Evolutionary conservation across 1,139 yeast species (phyloP).

Genomic region (Yamadazyma buinensis): DNA sequence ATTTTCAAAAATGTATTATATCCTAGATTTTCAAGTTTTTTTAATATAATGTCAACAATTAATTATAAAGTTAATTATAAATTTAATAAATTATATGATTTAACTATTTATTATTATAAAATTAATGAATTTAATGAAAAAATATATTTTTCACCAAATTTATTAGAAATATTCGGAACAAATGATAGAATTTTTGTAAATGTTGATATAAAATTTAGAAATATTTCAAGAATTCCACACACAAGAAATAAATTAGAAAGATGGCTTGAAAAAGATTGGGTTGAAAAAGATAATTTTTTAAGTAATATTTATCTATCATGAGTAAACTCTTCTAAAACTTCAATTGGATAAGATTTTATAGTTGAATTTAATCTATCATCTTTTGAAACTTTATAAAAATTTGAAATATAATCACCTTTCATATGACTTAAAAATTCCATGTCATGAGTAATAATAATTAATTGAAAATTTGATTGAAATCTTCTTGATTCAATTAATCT

Average conservation of each 20-base stretch:
- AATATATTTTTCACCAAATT: conserved; percentile 39
- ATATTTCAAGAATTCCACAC: conserved; percentile 7
- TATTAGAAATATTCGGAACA: conserved; percentile 52
- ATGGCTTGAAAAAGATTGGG: conserved; percentile 73
- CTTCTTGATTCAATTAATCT: conserved; percentile 72
- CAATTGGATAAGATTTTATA: conserved; percentile 49
- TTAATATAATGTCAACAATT: conserved; percentile 45
- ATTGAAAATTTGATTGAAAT: conserved; percentile 82
- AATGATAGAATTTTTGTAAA: conserved; percentile 11
- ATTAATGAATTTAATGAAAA: conserved; percentile 13
- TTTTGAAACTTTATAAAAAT: conserved; percentile 76
- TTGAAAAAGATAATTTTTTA: conserved; percentile 51
- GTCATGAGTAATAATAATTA: conserved; percentile 94
- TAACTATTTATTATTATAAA: conserved; percentile 44
- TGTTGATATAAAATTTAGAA: conserved; percentile 12
- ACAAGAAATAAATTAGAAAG: conserved; percentile 37
- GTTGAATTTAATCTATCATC: conserved; percentile 78
- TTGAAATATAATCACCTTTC: conserved; percentile 88
- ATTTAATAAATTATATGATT: conserved; percentile 47
- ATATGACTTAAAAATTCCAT: conserved; percentile 83
- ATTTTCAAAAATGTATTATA: conserved; percentile 52
- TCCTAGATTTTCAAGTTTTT: conserved; percentile 58
- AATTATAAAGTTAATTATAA: conserved; percentile 27
- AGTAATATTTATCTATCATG: conserved; percentile 22
- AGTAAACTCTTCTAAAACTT: conserved; percentile 19